These are phyloP conservation scores for Talaromyces adpressus DNA, from an alignment of 495 filamentous ascomycete species.

Conservation along the genomic window DNA sequence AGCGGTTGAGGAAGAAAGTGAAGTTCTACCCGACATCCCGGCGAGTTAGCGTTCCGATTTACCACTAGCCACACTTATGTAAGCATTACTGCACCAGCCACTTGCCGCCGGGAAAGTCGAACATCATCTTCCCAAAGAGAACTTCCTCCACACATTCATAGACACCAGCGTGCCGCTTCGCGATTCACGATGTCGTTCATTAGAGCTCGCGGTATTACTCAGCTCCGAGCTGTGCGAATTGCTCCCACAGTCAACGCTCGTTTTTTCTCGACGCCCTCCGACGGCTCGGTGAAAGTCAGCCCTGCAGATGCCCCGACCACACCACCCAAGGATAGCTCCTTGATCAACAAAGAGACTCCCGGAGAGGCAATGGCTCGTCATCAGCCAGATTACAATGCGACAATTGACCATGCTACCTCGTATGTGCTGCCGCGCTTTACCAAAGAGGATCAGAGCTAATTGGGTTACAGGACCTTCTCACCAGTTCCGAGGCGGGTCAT, in stretches of 20 bases:
- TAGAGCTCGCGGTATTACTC: constrained; percentile 32
- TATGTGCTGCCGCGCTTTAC: constrained; percentile 32
- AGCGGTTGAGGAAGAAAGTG: constrained; percentile 9
- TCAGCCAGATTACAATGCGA: constrained; percentile 71
- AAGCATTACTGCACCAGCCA: constrained; percentile 6
- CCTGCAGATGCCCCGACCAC: constrained; percentile 34
- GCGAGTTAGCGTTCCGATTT: constrained; percentile 2
- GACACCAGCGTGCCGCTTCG: neutral
- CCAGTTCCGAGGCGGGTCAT: constrained; percentile 82
- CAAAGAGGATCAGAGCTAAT: constrained; percentile 16
- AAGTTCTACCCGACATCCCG: constrained; percentile 10
- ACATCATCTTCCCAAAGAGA: neutral
- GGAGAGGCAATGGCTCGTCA: constrained; percentile 50
- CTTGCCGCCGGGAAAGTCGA: constrained; percentile 5
- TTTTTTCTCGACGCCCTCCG: constrained; percentile 23
- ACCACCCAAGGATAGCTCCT: constrained; percentile 28
- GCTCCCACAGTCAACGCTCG: constrained; percentile 28
- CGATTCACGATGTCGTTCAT: constrained; percentile 36
- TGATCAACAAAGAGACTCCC: constrained; percentile 48
- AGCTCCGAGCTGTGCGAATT: constrained; percentile 29
- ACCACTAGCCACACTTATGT: constrained; percentile 9
- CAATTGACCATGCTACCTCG: constrained; percentile 76
- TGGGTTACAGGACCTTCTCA: constrained; percentile 63
- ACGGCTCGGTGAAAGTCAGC: constrained; percentile 30
- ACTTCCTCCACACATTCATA: neutral